Conservation (phyloP, 2,329 filamentous ascomycete genomes). For the Paraconiothyrium brasiliense region DNA sequence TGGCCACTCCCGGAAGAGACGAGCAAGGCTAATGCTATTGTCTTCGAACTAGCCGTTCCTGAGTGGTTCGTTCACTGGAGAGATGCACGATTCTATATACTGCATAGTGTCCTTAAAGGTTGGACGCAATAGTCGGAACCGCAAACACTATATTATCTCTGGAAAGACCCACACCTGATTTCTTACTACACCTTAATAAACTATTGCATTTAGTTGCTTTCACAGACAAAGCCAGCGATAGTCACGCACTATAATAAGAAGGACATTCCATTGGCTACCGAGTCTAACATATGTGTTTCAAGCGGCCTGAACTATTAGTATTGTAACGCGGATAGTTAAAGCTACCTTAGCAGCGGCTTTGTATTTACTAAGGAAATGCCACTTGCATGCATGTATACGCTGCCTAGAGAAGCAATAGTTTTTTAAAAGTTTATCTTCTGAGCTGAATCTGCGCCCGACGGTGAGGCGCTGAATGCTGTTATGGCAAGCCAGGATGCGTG, state of each 20-base stretch:
- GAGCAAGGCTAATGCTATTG: constrained; percentile 51
- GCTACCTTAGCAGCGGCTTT: not conserved
- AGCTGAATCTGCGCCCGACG: constrained; percentile 39
- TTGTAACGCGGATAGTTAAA: constrained; percentile 31
- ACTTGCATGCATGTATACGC: constrained; percentile 52
- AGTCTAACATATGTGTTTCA: constrained; percentile 52
- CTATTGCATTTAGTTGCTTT: constrained; percentile 47
- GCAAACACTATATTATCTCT: constrained; percentile 8
- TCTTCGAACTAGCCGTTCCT: constrained; percentile 64
- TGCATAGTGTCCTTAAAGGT: constrained; percentile 51
- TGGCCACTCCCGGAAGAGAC: constrained; percentile 61
- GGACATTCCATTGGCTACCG: constrained; percentile 34
- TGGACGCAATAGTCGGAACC: constrained; percentile 8
- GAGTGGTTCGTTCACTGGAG: constrained; percentile 58
- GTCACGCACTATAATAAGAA: constrained; percentile 46
- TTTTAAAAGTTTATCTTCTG: constrained; percentile 54
- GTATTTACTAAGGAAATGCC: constrained; percentile 26
- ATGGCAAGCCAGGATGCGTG: constrained; percentile 56
- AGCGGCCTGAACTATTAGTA: constrained; percentile 57
- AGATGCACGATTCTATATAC: constrained; percentile 57
- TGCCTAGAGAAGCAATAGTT: constrained; percentile 41
- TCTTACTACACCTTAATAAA: not conserved
- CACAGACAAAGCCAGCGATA: constrained; percentile 49
- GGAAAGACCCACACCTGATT: constrained; percentile 24
- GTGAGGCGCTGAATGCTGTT: constrained; percentile 58